Base-by-base conservation (phyloP, 129 eudicot genomes). In the Pseudognaphalium luteoalbum region DNA sequence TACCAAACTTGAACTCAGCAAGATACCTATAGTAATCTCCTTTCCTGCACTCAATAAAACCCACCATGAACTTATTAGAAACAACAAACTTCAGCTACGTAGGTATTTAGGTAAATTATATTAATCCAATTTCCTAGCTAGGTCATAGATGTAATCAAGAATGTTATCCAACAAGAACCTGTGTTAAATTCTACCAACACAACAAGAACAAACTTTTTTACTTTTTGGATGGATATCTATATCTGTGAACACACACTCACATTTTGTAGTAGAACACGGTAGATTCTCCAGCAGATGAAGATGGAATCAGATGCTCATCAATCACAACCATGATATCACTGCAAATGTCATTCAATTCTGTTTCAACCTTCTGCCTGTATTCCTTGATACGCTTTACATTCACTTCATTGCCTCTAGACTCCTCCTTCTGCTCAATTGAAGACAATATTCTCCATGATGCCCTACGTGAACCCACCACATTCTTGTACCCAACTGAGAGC, bases 371-470 rank as follows among this genome's bases (percentile, higher is more conserved):
- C 68, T 84, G 87, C 73, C 91, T 82, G 56, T 87, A 87, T 56
- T 79, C 87, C 73, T 83, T 85, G 75, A 91, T 89, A 60, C 93
- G 83, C 81, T 85, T 91, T 14, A 81, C 97, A 70, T 91, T 88
- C 82, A 68, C 78, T 66, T 91, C 97, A 69, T 91, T 91, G 32
- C 97, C 97, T 78, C 82, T 83, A 1, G 92, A 81, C 28, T 91
- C 95, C 71, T 91, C 97, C 79, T 91, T 91, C 87, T 91, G 97
- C 86, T 91, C 97, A 75, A 91, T 91, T 11, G 96, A 91, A 29
- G 97, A 91, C 75, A 91, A 80, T 62, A 91, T 91, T 82, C 97
- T 87, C 97, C 97, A 91, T 3, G 97, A 84, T 11, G 97, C 97
- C 76, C 97, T 81, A 44, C 97, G 90, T 60, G 97, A 83, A 5